Conservation (phyloP, 495 filamentous ascomycete species). For the Parathielavia hyrcaniae region DNA sequence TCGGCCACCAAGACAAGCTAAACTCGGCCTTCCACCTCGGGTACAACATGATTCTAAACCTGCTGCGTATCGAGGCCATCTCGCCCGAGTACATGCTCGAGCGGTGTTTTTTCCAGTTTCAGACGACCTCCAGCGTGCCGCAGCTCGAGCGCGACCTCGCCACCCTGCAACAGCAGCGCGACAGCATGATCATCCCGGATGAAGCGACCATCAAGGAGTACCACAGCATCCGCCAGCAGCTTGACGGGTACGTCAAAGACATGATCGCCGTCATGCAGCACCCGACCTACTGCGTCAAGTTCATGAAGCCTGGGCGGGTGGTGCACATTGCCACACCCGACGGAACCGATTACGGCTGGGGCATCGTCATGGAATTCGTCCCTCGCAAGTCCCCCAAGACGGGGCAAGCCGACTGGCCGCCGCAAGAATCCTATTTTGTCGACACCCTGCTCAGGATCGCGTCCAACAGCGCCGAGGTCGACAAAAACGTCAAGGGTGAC, state of each 20-base stretch:
- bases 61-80: conserved; percentile 92
- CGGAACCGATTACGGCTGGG: conserved; percentile 83
- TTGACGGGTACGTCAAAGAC: conserved; percentile 74
- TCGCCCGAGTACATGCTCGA: conserved; percentile 97
- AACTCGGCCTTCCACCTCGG: conserved; percentile 97
- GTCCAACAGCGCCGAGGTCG: conserved; percentile 42
- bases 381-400: conserved; percentile 54
- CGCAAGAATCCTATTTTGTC: conserved; percentile 69
- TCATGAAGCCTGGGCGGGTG: conserved; percentile 72
- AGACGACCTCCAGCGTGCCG: conserved; percentile 80
- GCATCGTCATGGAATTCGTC: conserved; percentile 67
- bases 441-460: conserved; percentile 77
- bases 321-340: conserved; percentile 71
- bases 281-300: conserved; percentile 74
- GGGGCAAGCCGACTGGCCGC: conserved; percentile 54
- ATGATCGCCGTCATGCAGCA: conserved; percentile 85
- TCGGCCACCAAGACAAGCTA: conserved; percentile 89
- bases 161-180: conserved; percentile 63
- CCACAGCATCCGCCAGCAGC: conserved; percentile 74
- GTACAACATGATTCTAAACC: conserved; percentile 98
- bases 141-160: conserved; percentile 72
- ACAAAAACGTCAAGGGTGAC: conserved; percentile 27
- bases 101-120: conserved; percentile 95
- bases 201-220: conserved; percentile 88
- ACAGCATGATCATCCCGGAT: conserved; percentile 69